Base-by-base conservation (phyloP, 2,329 filamentous ascomycete species). In the Emmonsia crescens region DNA sequence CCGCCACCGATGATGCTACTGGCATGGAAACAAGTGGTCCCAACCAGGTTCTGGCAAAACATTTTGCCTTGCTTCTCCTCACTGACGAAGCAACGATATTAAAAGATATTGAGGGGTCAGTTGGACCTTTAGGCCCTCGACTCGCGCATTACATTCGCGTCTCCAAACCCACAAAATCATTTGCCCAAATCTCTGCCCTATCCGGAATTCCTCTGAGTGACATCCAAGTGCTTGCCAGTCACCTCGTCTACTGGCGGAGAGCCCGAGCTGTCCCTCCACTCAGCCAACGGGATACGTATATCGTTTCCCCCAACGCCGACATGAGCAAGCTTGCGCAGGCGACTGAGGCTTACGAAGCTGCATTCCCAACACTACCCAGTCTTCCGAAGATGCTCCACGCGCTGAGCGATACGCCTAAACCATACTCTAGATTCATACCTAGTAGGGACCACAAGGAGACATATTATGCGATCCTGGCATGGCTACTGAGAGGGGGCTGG, bases 181-280 rank as follows among this genome's bases (percentile, higher is more conserved):
- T 92, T 74, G 88, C 89, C 42, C 85, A 88, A 64, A 83, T 91
- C 65, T 92, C 81, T 67, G 71, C 73, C 4, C 66, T 70, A 1
- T 77, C 77, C 59, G 83, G 86, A 24, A 87, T 97, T 59, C 86
- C 88, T 3, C 81, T 94, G 1, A 82, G 85, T 38, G 89, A 96
- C 67, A 88, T 97, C 65, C 88, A 93, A 65, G 87, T 90, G 67
- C 89, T 96, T 64, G 91, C 92, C 10, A 89, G 90, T 62, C 94
- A 97, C 76, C 87, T 99, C 65, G 91, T 97, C 64, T 96, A 95
- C 76, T 97, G 93, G 92, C 87, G 94, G 29, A 88, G 92, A 62
- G 94, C 93, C 55, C 89, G 95, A 63, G 88, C 93, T 19, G 93
- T 97, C 48, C 89, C 91, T 4, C 94, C 94, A 0, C 83, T 99